Base-by-base conservation (phyloP, 2,329 filamentous ascomycete genomes). In the Dactylellina parvicollis region DNA sequence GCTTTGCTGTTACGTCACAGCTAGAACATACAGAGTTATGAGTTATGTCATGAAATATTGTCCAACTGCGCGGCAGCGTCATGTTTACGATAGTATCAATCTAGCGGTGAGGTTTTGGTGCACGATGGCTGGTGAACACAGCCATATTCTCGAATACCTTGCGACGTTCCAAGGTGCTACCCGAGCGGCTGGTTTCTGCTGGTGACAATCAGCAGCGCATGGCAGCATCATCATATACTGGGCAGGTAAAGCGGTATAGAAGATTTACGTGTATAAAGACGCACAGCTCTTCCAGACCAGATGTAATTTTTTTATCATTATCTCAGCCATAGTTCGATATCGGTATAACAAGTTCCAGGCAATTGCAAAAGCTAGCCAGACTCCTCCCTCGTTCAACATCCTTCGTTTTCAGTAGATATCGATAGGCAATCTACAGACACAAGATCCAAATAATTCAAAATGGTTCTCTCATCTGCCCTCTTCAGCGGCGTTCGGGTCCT, bases 51-150 rank as follows among this genome's bases (percentile, higher is more conserved):
- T 71, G 42, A 32, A 12, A 24, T 56, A 18, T 22, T 38, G 32
- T 34, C 26, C 28, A 38, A 4, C 56, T 57, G 57, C 56, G 66
- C 30, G 52, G 55, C 66, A 26, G 66, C 66, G 66, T 71, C 66
- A 71, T 71, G 56, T 71, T 71, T 71, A 71, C 66, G 56, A 40
- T 49, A 62, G n/a, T n/a, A n/a, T n/a, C 64, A 34, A 24, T 20
- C 38, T 24, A 57, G 38, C 50, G 40, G 24, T 57, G 44, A 34
- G n/a, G 14, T 38, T 34, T 40, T n/a, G n/a, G 2, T 38, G n/a
- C n/a, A n/a, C n/a, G 50, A 55, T 49, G 60, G 50, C 61, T 57
- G 44, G 24, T 34, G 16, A 46, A 28, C 28, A 12, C 14, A 30
- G 18, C 44, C 36, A 5, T 36, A 5, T 18, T 10, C 7, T 8